Conservation (phyloP, 345 rosid species). For the Microthlaspi erraticum region DNA sequence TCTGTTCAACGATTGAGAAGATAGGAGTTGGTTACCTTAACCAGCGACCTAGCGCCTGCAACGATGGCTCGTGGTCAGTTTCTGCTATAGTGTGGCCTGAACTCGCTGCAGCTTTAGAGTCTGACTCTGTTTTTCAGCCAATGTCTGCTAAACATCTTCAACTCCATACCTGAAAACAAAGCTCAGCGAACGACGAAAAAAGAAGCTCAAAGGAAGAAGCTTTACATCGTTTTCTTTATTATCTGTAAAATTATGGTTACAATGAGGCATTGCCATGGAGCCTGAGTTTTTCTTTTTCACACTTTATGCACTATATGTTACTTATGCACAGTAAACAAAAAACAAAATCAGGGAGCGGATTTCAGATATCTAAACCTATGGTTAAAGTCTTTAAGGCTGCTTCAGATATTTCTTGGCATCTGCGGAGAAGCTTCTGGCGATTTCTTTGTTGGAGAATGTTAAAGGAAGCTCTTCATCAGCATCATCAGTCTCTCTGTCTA, state of each 20-base stretch:
- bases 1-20: constrained; percentile 62
- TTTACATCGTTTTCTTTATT: constrained; percentile 25
- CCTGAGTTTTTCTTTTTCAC: constrained; percentile 23
- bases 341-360: constrained; percentile 29
- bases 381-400: constrained; percentile 38
- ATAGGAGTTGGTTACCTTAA: constrained; percentile 78
- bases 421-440: constrained; percentile 60
- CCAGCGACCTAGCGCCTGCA: constrained; percentile 72
- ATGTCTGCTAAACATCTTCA: constrained; percentile 62
- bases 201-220: not conserved
- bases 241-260: constrained; percentile 34
- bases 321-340: constrained; percentile 38
- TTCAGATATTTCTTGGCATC: constrained; percentile 59
- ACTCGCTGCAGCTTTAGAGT: constrained; percentile 67
- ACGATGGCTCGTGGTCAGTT: constrained; percentile 80
- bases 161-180: constrained; percentile 33
- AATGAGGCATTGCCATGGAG: constrained; percentile 19
- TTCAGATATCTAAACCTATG: constrained; percentile 15
- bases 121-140: constrained; percentile 76
- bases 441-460: constrained; percentile 64
- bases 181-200: not conserved
- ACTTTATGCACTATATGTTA: constrained; percentile 28
- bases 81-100: constrained; percentile 83
- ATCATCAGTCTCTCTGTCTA: constrained; percentile 53
- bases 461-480: constrained; percentile 88